Evolutionary conservation across 2,329 filamentous ascomycete genomes (phyloP).

Genomic region (Claviceps spartinae): DNA sequence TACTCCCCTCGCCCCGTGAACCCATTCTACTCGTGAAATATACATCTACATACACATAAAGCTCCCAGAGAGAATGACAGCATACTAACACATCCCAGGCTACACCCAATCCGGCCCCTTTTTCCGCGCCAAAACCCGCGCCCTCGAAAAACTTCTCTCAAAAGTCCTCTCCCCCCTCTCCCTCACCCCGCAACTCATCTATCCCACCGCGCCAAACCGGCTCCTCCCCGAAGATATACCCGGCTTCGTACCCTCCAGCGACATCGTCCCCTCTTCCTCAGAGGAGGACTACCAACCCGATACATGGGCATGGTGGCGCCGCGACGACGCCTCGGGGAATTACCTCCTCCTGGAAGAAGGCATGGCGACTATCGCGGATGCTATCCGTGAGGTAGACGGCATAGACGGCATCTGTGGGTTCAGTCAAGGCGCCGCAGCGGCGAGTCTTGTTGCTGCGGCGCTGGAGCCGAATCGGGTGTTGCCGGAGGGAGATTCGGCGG

Average conservation of each 20-base stretch:
- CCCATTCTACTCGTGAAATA: too few species aligned
- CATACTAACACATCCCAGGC: slow-evolving; percentile 30
- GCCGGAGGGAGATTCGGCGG: slow-evolving; percentile 12
- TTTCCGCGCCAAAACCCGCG: slow-evolving; percentile 81
- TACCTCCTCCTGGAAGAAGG: slow-evolving; percentile 62
- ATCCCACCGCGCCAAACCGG: slow-evolving; percentile 54
- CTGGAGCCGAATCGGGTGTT: slow-evolving; percentile 38
- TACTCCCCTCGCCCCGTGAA: too few species aligned
- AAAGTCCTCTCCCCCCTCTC: slow-evolving; percentile 55
- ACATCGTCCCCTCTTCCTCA: slow-evolving; percentile 24
- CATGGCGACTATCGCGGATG: slow-evolving; percentile 45
- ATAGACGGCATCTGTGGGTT: slow-evolving; percentile 74
- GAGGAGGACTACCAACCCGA: slow-evolving; percentile 43
- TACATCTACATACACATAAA: too few species aligned
- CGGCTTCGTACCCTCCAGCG: slow-evolving; percentile 40
- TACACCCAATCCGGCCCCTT: slow-evolving; percentile 81
- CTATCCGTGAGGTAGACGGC: slow-evolving; percentile 49
- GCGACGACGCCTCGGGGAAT: slow-evolving; percentile 44
- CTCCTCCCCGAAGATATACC: slow-evolving; percentile 55
- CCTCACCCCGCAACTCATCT: slow-evolving; percentile 43
- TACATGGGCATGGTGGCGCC: slow-evolving; percentile 72
- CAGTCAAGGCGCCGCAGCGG: slow-evolving; percentile 62
- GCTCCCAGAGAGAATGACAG: too few species aligned
- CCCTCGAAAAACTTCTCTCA: slow-evolving; percentile 64
- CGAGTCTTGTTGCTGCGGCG: slow-evolving; percentile 58